Base-by-base conservation (phyloP, 1,284 basidiomycete genomes). In the Ganoderma sp. region DNA sequence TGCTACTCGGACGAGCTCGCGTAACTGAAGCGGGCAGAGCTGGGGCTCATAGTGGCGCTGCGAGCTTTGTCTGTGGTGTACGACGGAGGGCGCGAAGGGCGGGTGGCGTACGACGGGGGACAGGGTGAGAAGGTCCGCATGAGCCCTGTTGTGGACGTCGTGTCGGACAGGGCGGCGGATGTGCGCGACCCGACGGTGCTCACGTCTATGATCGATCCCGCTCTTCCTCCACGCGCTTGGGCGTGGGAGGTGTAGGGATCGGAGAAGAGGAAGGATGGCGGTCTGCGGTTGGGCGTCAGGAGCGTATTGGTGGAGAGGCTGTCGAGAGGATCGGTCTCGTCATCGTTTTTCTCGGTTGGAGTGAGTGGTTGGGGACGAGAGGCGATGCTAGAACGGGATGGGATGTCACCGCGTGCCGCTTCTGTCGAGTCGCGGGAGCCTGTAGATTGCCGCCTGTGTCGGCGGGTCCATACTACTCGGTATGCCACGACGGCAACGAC, bases 381-480 rank as follows among this genome's bases (percentile, higher is more conserved):
- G 42, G 42, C 14, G 42, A 42, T 15, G 42, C 37, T 39, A 32
- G 32, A 0, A 39, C 37, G 8, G 37, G 37, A 10, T 39, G 37
- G 37, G 37, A 10, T 39, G 37, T 10, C 28, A 42, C 14, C 14
- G 42, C 6, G 42, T 17, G 42, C 14, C 25, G 50, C 50, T 22
- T 60, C 41, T 70, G 61, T 42, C 71, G 70, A 22, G 19, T 2
- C 5, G 14, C 62, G 63, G 19, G 67, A 64, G 25, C 65, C 67
- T 6, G 63, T 60, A 2, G 56, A 61, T 2, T 56, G 59, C 54
- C 64, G 64, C 17, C 67, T 59, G 22, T 73, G 71, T 37, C 72
- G 65, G 41, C 73, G 69, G 43, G 75, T 66, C 64, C 70, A 71
- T 7, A 19, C 45, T 58, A 19, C 45, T 58, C 76, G 68, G 52